Evolutionary conservation across 257 asterid genomes (phyloP), one percentile per base, ranked within the genome.

Genomic region (Salvia miltiorrhiza): DNA sequence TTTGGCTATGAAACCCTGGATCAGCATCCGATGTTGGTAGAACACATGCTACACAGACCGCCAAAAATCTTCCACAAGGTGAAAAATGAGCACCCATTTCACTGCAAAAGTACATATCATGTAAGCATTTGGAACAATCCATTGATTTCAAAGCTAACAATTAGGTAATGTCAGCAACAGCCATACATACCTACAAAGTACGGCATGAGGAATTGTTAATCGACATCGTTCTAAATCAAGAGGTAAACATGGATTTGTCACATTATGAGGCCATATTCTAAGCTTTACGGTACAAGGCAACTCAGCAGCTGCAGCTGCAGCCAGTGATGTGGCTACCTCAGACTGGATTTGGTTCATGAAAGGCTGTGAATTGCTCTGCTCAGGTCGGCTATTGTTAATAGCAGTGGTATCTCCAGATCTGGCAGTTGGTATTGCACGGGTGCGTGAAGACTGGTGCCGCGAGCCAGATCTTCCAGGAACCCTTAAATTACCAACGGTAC

Each of bases 61-160:
- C 99, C 83, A 94, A 82, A 82, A 82, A 91, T 77, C 96, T 91
- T 63, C 99, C 99, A 76, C 99, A 89, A 23, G 97, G 97, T 72
- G 97, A 94, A 83, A 94, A 87, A 77, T 90, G 99, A 70, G 97
- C 93, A 43, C 99, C 97, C 99, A 90, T 94, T 78, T 90, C 96
- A 84, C 97, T 93, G 59, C 68, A 63, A 65, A 63, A 56, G n/a
- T 13, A 53, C 2, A 49, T 71, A 57, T 37, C 40, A 21, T 20
- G 58, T 63, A 59, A 76, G 47, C 32, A 73, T 41, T 69, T 50
- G 45, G 44, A 54, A 50, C 33, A 61, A 21, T 67, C 40, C 12
- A 54, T 47, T 33, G 19, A 60, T 39, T 43, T 19, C 16, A 65
- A 7, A 41, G 65, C 52, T n/a, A 68, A 73, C 10, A 64, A 50